Base-by-base conservation (phyloP, 257 asterid genomes). In the Hygrophila difformis region DNA sequence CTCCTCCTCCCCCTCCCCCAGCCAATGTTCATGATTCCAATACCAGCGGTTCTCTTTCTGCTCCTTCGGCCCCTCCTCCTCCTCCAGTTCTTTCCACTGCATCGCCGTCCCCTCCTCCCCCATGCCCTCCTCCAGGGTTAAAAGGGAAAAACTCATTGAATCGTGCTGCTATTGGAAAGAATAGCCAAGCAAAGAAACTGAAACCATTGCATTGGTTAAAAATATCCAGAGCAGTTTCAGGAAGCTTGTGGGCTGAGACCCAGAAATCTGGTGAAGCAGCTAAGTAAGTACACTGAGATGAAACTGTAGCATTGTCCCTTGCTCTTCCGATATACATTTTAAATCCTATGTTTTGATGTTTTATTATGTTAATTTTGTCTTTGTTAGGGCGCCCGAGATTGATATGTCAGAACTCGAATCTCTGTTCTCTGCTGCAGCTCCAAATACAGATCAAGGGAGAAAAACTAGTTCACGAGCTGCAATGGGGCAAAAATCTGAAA, bases 221-320 rank as follows among this genome's bases (percentile, higher is more conserved):
- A 64, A 41, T 87, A 63, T 75, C 91, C 16, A 80, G 95, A 73
- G 97, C 93, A 51, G 97, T 80, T 66, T 77, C 81, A 52, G 97
- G 97, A 66, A 87, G 97, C 81, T 74, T 87, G 77, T 87, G 97
- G 97, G 97, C 95, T 0, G 97, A 87, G 63, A 49, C 95, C 50
- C 97, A 87, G 37, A 87, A 87, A 67, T 68, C 81, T 42, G 76
- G 81, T 33, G 97, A 87, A 65, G 73, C 88, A 71, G 56, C 88
- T 61, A 84, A 66, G 97, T 87, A 73, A 59, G 68, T 66, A 60
- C 45, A n/a, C n/a, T n/a, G n/a, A n/a, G 51, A 42, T 38, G 53
- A 31, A 40, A 12, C 34, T 45, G 36, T 38, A 56, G 31, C 31
- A 1, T 8, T 3, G 4, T 26, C 31, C 4, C 31, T 26, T 26